Base-by-base conservation (phyloP, 192 early-diverging fungal genomes). In the Chytriomyces hyalinus region DNA sequence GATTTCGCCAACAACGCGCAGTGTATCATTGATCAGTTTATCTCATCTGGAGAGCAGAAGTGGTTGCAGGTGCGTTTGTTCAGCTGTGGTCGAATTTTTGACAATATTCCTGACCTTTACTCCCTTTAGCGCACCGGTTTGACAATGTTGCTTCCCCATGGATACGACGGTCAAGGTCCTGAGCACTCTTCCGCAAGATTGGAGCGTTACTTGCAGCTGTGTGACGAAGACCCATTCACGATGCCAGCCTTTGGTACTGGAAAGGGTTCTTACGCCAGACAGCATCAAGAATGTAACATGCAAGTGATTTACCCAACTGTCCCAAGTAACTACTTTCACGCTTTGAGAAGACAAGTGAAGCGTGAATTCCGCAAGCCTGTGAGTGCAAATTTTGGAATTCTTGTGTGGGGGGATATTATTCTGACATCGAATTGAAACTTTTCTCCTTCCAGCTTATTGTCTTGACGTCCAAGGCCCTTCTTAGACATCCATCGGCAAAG, bases 271-370 rank as follows among this genome's bases (percentile, higher is more conserved):
- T 83, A 83, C 60, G 85, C 94, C 26, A 90, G 97, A 53, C 96
- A 97, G 86, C 95, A 97, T 80, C 97, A 98, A 85, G 96, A 98
- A 84, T 95, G 94, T 87, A 99, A 96, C 89, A 95, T 97, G 92
- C 95, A 97, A 88, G 93, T 99, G 13, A 92, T 96, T 11, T 96
- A 97, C 88, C 92, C 93, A 62, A 93, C 95, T n/a, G 97, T 96
- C 15, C 97, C 97, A n/a, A 90, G 93, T 75, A 97, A 99, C 83
- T 97, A 95, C 89, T 99, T 95, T 92, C 97, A 99, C 78, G 94
- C 84, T 1, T 86, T 99, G 78, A 91, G 97, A 71, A 91, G 97
- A 72, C 97, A 99, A 87, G 93, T 99, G 71, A 92, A 93, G 87
- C 92, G 97, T 79, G 95, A 97, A 80, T 99, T 95, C 93, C 90